phyloP scores from a whole-genome alignment of 768 basidiomycete genomes.

The Collybiopsis confluens region DNA sequence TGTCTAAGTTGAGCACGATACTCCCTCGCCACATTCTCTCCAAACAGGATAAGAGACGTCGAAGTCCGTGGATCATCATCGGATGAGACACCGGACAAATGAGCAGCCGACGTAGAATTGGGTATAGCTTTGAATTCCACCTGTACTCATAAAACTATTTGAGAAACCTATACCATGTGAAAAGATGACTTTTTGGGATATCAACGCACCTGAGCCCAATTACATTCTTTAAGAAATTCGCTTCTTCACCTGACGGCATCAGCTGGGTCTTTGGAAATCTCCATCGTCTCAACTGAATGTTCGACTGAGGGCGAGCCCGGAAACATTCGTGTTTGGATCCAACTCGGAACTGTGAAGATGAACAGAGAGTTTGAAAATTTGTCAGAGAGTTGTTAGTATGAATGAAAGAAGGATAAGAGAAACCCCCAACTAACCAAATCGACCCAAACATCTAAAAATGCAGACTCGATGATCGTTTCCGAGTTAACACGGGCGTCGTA shows the following conservation, averaged over 20 bases:
- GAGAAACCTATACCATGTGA: not conserved
- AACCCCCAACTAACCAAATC: slow-evolving; percentile 55
- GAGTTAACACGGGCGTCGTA: slow-evolving; percentile 66
- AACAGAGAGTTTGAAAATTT: too few species aligned
- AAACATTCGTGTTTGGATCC: not conserved
- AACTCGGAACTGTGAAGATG: not conserved
- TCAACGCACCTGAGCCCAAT: slow-evolving; percentile 81
- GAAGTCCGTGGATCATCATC: slow-evolving; percentile 69
- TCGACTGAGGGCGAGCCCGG: not conserved
- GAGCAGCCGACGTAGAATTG: not conserved
- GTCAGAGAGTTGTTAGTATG: too few species aligned
- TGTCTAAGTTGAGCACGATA: slow-evolving; percentile 66
- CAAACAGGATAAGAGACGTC: slow-evolving; percentile 74
- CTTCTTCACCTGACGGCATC: not conserved
- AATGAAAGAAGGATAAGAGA: not conserved
- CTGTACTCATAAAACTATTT: too few species aligned
- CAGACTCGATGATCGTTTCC: slow-evolving; percentile 84
- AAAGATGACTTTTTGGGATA: not conserved
- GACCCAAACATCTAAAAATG: slow-evolving; percentile 84
- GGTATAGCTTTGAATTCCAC: slow-evolving; percentile 82
- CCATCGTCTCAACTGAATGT: not conserved
- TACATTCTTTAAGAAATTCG: slow-evolving; percentile 38
- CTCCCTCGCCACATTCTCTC: slow-evolving; percentile 91
- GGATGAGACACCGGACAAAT: too few species aligned
- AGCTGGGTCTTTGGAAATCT: not conserved